Percentiles rank a stretch among this genome's conserved stretches.
phyloP scores from a whole-genome alignment of 2,329 filamentous ascomycete genomes.

The Xylaria sp. region DNA sequence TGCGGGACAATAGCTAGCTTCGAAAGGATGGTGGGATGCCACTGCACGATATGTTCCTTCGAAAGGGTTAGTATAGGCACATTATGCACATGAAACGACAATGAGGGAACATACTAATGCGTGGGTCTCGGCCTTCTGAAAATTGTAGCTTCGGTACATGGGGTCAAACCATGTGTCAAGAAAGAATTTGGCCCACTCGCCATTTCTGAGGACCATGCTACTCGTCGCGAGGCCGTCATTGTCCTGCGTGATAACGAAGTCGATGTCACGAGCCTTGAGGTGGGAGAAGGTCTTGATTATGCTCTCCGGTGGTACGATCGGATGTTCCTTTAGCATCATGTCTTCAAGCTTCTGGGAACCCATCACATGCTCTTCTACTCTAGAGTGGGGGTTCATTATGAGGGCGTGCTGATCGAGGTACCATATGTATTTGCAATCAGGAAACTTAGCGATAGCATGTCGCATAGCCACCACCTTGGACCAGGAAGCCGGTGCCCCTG shows the following conservation, averaged over 20 bases:
- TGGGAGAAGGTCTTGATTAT: constrained; percentile 95
- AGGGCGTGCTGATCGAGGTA: constrained; percentile 85
- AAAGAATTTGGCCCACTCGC: constrained; percentile 93
- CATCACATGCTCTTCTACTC: constrained; percentile 78
- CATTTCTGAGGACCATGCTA: constrained; percentile 83
- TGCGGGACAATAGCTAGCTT: constrained; percentile 92
- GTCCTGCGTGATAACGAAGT: constrained; percentile 87
- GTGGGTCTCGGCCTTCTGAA: constrained; percentile 92
- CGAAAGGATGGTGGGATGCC: constrained; percentile 95
- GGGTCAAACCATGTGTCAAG: constrained; percentile 97
- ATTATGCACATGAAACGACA: not conserved
- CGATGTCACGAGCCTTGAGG: constrained; percentile 79
- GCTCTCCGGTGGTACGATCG: constrained; percentile 93
- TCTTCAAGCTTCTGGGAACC: constrained; percentile 72
- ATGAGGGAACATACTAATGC: constrained; percentile 73
- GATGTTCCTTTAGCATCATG: constrained; percentile 84
- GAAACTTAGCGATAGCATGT: constrained; percentile 84
- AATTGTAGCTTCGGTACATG: constrained; percentile 92
- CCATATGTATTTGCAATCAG: constrained; percentile 84
- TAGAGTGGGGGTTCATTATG: constrained; percentile 83
- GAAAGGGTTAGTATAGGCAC: constrained; percentile 44
- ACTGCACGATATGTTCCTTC: constrained; percentile 89
- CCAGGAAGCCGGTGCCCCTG: constrained; percentile 71
- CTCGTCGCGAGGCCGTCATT: constrained; percentile 78
- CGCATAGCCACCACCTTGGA: constrained; percentile 84